phyloP scores from a whole-genome alignment of 2,329 filamentous ascomycete species.

The Teratosphaeria destructans region DNA sequence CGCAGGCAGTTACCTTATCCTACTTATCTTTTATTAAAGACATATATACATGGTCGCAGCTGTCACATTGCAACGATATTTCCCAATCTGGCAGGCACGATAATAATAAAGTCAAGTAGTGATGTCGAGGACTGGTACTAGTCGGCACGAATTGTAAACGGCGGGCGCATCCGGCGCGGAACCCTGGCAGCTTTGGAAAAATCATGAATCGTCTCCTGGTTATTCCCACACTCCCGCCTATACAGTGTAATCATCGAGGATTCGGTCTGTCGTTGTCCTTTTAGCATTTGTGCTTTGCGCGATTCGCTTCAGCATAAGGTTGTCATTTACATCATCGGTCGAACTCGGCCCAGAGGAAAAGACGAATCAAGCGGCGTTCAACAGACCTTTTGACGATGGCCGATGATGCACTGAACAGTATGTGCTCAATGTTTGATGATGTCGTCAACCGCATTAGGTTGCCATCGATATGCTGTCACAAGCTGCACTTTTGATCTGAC shows the following conservation, averaged over 20 bases:
- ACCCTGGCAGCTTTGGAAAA: background rate
- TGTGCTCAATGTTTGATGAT: background rate
- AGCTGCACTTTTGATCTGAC: background rate
- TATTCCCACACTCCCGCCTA: background rate
- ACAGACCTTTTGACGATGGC: constrained; percentile 3
- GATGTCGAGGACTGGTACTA: background rate
- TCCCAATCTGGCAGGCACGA: background rate
- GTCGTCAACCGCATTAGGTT: no score
- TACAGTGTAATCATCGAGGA: background rate
- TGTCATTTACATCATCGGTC: background rate
- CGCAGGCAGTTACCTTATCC: background rate
- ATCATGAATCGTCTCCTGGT: background rate
- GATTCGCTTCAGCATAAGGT: background rate
- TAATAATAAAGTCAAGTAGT: no score
- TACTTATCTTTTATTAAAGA: no score
- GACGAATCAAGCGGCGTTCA: background rate
- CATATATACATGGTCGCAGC: no score
- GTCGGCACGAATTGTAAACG: background rate
- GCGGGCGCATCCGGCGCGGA: background rate
- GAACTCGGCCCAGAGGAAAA: background rate
- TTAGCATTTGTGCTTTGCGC: background rate
- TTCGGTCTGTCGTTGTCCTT: background rate
- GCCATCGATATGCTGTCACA: background rate
- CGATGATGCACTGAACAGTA: constrained; percentile 5
- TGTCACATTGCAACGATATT: background rate